phyloP scores from a whole-genome alignment of 805 yeast species.

The Kazachstania bromeliacearum region DNA sequence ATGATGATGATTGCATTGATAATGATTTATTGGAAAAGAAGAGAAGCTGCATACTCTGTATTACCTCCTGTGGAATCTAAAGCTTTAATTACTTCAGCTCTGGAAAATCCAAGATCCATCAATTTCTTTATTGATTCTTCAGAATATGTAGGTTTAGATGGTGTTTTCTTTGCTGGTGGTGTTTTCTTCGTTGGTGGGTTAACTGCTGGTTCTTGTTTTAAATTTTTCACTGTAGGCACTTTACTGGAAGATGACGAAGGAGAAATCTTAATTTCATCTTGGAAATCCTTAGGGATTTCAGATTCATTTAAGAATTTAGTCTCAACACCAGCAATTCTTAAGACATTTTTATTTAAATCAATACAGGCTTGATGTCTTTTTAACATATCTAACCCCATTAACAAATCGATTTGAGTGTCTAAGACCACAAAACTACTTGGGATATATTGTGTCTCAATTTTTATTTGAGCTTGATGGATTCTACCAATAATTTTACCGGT shows the following conservation, averaged over 20 bases:
- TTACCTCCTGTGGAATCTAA: constrained; percentile 62
- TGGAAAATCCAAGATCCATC: constrained; percentile 61
- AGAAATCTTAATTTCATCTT: constrained; percentile 1
- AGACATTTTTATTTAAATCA: constrained; percentile 56
- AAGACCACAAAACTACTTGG: constrained; percentile 65
- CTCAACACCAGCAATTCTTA: constrained; percentile 64
- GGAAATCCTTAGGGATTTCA: constrained; percentile 43
- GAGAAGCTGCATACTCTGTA: constrained; percentile 77
- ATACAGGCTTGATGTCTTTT: constrained; percentile 77
- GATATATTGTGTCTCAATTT: constrained; percentile 54
- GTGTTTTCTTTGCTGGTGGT: background rate
- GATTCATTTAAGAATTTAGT: constrained; percentile 64
- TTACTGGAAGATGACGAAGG: background rate
- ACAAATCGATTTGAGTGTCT: constrained; percentile 53
- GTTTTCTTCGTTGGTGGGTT: background rate
- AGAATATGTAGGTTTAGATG: constrained; percentile 5
- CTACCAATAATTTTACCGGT: constrained; percentile 67
- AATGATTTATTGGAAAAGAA: constrained; percentile 38
- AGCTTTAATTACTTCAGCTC: constrained; percentile 55
- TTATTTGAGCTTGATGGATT: constrained; percentile 81
- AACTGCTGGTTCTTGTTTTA: background rate
- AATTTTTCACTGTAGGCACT: too few species aligned
- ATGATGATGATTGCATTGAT: too few species aligned
- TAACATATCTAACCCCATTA: constrained; percentile 87
- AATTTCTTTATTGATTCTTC: constrained; percentile 40